Base-by-base conservation (phyloP, 2,329 filamentous ascomycete genomes). In the Aspergillus fumigatiaffinis region DNA sequence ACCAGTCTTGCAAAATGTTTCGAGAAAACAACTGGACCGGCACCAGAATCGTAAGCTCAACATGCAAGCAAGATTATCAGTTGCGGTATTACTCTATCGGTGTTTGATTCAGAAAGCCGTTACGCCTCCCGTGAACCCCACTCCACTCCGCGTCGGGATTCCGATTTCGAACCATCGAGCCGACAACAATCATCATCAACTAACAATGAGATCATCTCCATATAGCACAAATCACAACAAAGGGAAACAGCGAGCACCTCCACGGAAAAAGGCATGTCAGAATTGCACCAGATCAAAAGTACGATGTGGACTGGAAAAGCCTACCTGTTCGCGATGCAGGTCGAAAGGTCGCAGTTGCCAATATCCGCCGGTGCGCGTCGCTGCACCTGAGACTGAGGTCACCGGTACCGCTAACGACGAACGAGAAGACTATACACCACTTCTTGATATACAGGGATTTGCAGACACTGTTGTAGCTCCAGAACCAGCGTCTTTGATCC, bases 211-310 rank as follows among this genome's bases (percentile, higher is more conserved):
- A 23, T 47, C 44, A 26, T 47, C 44, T 12, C 44, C 20, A 25
- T 47, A 21, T 6, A 21, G 44, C 10, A 23, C 23, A 20, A 25
- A 46, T 46, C 4, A 21, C 6, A 23, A 9, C 42, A 46, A 46
- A 46, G n/a, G 9, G 3, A 25, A 47, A 23, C 44, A 23, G 21
- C 1, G 3, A 25, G 44, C 44, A 1, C 60, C 58, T 3, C 56
- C 63, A 2, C 60, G 63, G n/a, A 67, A 62, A 35, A 67, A 63
- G 26, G 53, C 58, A 4, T 68, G 64, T 23, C 50, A 54, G 23
- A 56, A 38, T 14, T 68, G 66, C 23, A 60, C 59, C 3, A 60
- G 28, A 28, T 59, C 63, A 14, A 68, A 68, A 56, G 51, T 62
- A 14, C 60, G 60, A 9, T 66, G 65, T 28, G 51, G 57, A 52